Evolutionary conservation across 805 yeast genomes (phyloP).

Genomic region (Spathaspora boniae): DNA sequence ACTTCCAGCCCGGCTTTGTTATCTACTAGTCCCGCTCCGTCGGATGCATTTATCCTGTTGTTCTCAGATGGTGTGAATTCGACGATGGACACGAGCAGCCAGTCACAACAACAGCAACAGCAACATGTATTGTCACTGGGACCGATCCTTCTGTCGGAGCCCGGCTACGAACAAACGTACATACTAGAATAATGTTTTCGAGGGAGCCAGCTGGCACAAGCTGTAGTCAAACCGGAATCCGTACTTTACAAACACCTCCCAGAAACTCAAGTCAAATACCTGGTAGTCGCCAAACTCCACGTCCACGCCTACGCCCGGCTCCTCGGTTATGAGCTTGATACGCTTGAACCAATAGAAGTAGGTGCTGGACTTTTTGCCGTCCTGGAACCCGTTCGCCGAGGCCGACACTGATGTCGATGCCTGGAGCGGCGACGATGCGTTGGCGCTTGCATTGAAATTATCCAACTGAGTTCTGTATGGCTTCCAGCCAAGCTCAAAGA

Average conservation of each 20-base stretch:
- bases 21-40: background rate
- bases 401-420: no score
- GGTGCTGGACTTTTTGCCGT: constrained; percentile 7
- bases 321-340: constrained; percentile 13
- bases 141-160: background rate
- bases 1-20: background rate
- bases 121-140: constrained; percentile 3
- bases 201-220: constrained; percentile 29
- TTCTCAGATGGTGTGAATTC: constrained; percentile 6
- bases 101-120: no score
- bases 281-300: constrained; percentile 37
- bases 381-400: constrained; percentile 5
- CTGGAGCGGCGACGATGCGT: constrained; percentile 6
- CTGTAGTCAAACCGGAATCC: constrained; percentile 35
- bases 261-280: constrained; percentile 37
- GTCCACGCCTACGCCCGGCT: constrained; percentile 7
- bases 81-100: constrained; percentile 2
- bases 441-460: constrained; percentile 3
- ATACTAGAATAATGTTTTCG: constrained; percentile 11
- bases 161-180: background rate
- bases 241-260: constrained; percentile 39
- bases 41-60: background rate
- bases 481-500: constrained; percentile 40
- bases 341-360: constrained; percentile 27
- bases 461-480: constrained; percentile 27